Evolutionary conservation across 192 early-diverging fungal species (phyloP), one percentile per base, ranked within the genome.

Genomic region (Entomortierella parvispora): DNA sequence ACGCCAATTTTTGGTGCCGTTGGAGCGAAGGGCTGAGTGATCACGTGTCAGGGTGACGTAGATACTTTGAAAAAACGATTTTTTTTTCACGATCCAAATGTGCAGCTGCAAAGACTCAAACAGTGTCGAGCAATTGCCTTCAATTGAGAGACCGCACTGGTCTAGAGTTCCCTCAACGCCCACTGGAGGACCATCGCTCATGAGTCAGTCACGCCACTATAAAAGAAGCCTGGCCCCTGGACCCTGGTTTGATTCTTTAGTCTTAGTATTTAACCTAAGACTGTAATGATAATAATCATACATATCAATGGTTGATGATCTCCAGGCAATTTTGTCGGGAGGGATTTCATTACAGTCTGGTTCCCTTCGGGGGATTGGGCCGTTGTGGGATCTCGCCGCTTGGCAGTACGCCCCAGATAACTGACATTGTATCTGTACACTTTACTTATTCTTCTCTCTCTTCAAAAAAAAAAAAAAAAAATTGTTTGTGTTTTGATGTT

Each of bases 241-340:
- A 60, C 74, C 74, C 44, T 26, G 12, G 14, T 33, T 68, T 68
- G 64, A 51, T 45, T 56, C 65, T 31, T 77, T 68, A 61, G 74
- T 77, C 74, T 77, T 77, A 77, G 74, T 77, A 77, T 77, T 74
- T 77, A 77, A 68, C 65, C 74, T 68, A 68, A 55, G 74, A 77
- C 74, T 77, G 74, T 77, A 77, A 77, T 77, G 74, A 77, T 77
- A 77, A 58, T 77, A 77, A 77, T 77, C 74, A 77, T 77, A 77
- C 74, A 77, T 77, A 77, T 77, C 74, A 77, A 68, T 68, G 74
- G 74, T 77, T 77, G 74, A 77, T 77, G 74, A 67, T 67, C 65
- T 43, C 65, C 37, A 40, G 74, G 66, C 66, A 53, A 53, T 25
- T 28, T 77, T 68, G 65, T 58, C 61, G 54, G 65, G 61, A 25